These are phyloP conservation scores for Backusella sp. DNA, from an alignment of 192 early-diverging fungal genomes.

Conservation along the genomic window DNA sequence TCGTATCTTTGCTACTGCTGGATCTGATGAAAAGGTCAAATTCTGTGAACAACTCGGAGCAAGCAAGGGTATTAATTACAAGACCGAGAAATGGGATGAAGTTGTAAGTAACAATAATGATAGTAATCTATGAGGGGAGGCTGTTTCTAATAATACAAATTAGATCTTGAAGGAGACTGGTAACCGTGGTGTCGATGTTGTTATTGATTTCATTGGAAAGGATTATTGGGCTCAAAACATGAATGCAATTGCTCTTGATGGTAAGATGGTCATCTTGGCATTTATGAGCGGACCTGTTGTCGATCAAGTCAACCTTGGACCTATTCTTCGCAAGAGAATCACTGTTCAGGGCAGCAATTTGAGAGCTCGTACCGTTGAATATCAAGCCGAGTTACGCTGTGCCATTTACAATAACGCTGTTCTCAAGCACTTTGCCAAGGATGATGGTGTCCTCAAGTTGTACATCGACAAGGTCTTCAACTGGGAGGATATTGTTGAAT, in stretches of 20 bases:
- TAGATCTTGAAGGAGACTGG: slow-evolving; percentile 54
- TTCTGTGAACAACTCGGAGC: slow-evolving; percentile 68
- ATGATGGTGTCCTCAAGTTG: slow-evolving; percentile 39
- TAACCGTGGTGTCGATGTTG: slow-evolving; percentile 66
- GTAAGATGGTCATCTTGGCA: slow-evolving; percentile 71
- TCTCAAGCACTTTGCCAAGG: slow-evolving; percentile 39
- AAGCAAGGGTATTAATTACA: slow-evolving; percentile 78
- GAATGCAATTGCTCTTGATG: slow-evolving; percentile 60
- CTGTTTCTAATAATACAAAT: neutral
- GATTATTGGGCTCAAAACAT: slow-evolving; percentile 54
- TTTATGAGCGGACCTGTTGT: slow-evolving; percentile 59
- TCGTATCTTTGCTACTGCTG: slow-evolving; percentile 69
- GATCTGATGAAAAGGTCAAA: slow-evolving; percentile 62
- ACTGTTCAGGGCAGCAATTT: slow-evolving; percentile 67
- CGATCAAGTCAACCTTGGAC: slow-evolving; percentile 44
- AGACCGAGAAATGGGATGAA: slow-evolving; percentile 59
- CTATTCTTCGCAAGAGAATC: slow-evolving; percentile 63
- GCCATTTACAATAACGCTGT: slow-evolving; percentile 55
- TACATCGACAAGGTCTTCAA: slow-evolving; percentile 59
- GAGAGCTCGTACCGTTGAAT: slow-evolving; percentile 60
- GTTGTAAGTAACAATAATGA: slow-evolving; percentile 23
- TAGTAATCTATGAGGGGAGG: no score
- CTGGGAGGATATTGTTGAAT: slow-evolving; percentile 67
- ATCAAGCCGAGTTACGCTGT: slow-evolving; percentile 55
- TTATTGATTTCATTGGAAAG: slow-evolving; percentile 74